These are phyloP conservation scores for Cytospora mali DNA, from an alignment of 2,329 filamentous ascomycete species.

Conservation along the genomic window DNA sequence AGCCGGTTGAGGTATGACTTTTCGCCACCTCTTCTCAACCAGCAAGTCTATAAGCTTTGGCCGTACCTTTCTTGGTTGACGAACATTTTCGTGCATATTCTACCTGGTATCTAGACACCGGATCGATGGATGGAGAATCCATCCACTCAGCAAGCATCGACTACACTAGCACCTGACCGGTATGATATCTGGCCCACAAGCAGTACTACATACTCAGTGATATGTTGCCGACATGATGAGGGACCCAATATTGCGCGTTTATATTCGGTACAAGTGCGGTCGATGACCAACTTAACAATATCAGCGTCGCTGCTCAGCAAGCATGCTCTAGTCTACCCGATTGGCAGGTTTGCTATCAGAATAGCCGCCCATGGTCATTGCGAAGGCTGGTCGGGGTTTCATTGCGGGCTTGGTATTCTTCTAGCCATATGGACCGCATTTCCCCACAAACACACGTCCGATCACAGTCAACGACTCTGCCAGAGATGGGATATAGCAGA, in stretches of 20 bases:
- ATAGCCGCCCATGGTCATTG: constrained; percentile 44
- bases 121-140: constrained; percentile 30
- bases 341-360: constrained; percentile 44
- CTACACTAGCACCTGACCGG: constrained; percentile 42
- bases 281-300: constrained; percentile 37
- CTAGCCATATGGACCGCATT: constrained; percentile 53
- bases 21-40: constrained; percentile 52
- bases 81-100: constrained; percentile 50
- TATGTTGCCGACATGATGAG: constrained; percentile 44
- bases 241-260: constrained; percentile 44
- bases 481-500: constrained; percentile 39
- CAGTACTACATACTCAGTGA: constrained; percentile 47
- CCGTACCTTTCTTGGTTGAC: constrained; percentile 51
- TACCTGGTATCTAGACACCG: constrained; percentile 41
- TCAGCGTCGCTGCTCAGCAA: constrained; percentile 42
- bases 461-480: constrained; percentile 41
- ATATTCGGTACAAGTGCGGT: constrained; percentile 45
- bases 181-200: constrained; percentile 44
- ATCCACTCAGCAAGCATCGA: constrained; percentile 40
- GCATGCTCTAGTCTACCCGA: constrained; percentile 48
- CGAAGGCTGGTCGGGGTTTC: constrained; percentile 45
- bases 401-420: constrained; percentile 45
- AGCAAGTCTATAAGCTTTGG: constrained; percentile 34
- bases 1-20: constrained; percentile 45
- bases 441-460: too few relatives aligned